Percentiles rank a stretch among this genome's conserved stretches.
Evolutionary conservation across 768 basidiomycete genomes (phyloP).

Genomic region (Lactarius sp.): DNA sequence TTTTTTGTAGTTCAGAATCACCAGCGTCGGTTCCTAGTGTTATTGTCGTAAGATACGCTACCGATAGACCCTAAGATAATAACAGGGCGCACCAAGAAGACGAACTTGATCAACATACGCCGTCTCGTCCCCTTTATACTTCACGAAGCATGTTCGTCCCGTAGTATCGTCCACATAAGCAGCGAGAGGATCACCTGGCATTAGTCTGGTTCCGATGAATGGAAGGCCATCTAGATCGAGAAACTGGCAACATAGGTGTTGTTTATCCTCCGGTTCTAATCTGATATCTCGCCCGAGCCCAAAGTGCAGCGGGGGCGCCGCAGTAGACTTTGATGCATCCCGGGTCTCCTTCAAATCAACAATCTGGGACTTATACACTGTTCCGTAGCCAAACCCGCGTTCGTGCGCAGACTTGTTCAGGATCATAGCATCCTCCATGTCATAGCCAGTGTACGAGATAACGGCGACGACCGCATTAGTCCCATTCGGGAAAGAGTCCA

Average conservation of each 20-base stretch:
- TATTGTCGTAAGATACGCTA: background rate
- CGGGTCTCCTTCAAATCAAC: constrained; percentile 81
- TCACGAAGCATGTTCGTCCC: constrained; percentile 76
- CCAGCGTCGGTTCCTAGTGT: constrained; percentile 74
- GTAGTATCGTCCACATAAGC: constrained; percentile 86
- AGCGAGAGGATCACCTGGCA: constrained; percentile 73
- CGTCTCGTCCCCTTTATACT: constrained; percentile 94
- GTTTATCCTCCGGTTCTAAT: constrained; percentile 42
- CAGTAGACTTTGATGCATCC: constrained; percentile 54
- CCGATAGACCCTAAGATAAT: background rate
- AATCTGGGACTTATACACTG: constrained; percentile 91
- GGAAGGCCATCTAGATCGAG: constrained; percentile 86
- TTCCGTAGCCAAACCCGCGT: constrained; percentile 94
- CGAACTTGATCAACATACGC: constrained; percentile 90
- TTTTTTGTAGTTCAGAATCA: constrained; percentile 83
- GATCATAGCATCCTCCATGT: constrained; percentile 99
- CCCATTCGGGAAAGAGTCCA: constrained; percentile 98
- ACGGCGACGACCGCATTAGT: constrained; percentile 99
- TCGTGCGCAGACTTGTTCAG: constrained; percentile 98
- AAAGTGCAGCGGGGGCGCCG: constrained; percentile 78
- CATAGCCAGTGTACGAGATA: constrained; percentile 99
- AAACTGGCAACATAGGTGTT: constrained; percentile 44
- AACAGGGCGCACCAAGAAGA: constrained; percentile 58
- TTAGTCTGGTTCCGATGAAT: constrained; percentile 61
- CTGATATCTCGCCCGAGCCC: constrained; percentile 76